Evolutionary conservation across 495 filamentous ascomycete species (phyloP).

Genomic region (Aspergillus hancockii): DNA sequence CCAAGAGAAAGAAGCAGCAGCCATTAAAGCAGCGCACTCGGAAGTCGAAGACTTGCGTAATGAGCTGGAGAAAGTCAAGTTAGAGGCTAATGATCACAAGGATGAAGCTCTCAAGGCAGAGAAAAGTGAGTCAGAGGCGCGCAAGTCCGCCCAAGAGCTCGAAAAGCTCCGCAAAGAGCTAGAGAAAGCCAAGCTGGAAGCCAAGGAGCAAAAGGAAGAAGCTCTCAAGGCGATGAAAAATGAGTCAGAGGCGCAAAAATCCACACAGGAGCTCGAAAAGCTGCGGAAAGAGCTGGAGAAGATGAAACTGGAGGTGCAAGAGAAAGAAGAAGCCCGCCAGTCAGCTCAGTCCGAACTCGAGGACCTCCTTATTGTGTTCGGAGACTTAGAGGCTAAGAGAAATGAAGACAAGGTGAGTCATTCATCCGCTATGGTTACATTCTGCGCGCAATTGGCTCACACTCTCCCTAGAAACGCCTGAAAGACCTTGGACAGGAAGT

Average conservation of each 20-base stretch:
- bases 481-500: conserved; percentile 71
- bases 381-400: conserved; percentile 85
- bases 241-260: conserved; percentile 43
- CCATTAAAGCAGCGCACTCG: neutral
- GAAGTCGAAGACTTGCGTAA: neutral
- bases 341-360: conserved; percentile 73
- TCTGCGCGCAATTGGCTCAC: conserved; percentile 17
- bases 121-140: conserved; percentile 41
- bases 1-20: neutral
- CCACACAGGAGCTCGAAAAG: conserved; percentile 24
- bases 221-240: conserved; percentile 25
- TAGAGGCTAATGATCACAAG: conserved; percentile 30
- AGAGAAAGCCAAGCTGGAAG: conserved; percentile 29
- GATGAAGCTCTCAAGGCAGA: conserved; percentile 35
- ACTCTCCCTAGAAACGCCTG: conserved; percentile 60
- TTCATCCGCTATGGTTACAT: neutral
- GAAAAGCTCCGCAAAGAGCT: conserved; percentile 25
- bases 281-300: conserved; percentile 28
- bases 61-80: conserved; percentile 18
- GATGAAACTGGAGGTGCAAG: conserved; percentile 30
- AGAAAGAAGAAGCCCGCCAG: conserved; percentile 66
- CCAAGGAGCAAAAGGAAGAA: conserved; percentile 39
- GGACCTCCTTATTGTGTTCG: conserved; percentile 83
- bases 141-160: conserved; percentile 22
- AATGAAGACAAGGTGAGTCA: conserved; percentile 73